A percentile compares a stretch with the other conserved stretches of the same genome.
Evolutionary conservation across 768 basidiomycete genomes (phyloP).

Genomic region (Lactarius deliciosus): DNA sequence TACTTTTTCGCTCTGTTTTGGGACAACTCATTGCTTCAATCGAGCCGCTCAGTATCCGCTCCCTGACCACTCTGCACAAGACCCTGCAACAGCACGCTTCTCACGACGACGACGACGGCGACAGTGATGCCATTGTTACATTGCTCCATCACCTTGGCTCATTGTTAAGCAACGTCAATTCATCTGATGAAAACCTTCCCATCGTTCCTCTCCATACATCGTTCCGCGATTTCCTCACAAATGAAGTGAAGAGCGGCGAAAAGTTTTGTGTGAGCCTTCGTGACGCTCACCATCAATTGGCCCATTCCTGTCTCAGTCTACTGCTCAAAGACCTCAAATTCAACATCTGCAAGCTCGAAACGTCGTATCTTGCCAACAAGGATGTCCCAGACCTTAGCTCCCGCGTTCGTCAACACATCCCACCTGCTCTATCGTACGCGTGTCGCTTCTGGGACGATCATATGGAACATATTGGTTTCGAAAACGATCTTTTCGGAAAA

Average conservation of each 20-base stretch:
- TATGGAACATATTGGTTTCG: neutral
- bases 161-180: conserved; percentile 4
- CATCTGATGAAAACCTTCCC: neutral
- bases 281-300: neutral
- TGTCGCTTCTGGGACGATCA: conserved; percentile 6
- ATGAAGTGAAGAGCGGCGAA: neutral
- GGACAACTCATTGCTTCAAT: neutral
- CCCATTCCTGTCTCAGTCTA: neutral
- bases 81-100: no score
- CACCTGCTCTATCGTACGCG: neutral
- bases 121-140: neutral
- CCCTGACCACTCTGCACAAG: neutral
- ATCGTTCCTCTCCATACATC: neutral
- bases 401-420: neutral
- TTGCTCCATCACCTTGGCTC: conserved; percentile 2
- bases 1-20: neutral
- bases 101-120: no score
- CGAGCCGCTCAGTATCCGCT: neutral
- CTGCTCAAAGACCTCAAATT: neutral
- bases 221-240: conserved; percentile 7
- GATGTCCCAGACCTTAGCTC: neutral
- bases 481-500: neutral
- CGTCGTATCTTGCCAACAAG: neutral
- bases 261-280: neutral
- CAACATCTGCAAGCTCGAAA: conserved; percentile 7